Evolutionary conservation across 2,329 filamentous ascomycete species (phyloP), one percentile per base, ranked within the genome.

Genomic region (Colletotrichum australisinense): DNA sequence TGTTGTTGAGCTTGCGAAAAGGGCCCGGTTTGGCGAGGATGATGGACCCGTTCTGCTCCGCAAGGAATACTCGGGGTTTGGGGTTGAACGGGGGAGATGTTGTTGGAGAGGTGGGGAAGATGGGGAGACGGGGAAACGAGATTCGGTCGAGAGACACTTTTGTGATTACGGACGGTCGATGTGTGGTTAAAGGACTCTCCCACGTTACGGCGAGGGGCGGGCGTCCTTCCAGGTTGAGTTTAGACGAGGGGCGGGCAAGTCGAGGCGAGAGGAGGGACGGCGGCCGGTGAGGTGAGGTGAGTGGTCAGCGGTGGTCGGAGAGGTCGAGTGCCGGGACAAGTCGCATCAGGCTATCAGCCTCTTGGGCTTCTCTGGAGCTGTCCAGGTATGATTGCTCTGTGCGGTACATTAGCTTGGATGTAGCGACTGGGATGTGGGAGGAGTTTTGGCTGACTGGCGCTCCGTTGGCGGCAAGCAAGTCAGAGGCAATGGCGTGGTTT

Each of bases 1-100:
- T 58, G 69, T 52, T 58, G 69, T 58, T 46, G 58, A 63, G 35
- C 35, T n/a, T 58, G 65, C 69, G 71, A 66, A 73, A 73, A 73
- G 49, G 24, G 63, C 35, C 55, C 55, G 67, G 71, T 42, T 72
- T 42, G 56, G 62, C 49, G 46, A 73, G 22, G 38, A 56, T 38
- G 46, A 52, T 30, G 42, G 71, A 63, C 56, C 62, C 60, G 67
- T 73, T 52, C 56, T 63, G 65, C 67, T 66, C 71, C 67, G 71
- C 71, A 73, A 71, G 66, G 46, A 35, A 57, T 26, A 65, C 49
- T 73, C 49, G 56, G 67, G 67, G 71, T 63, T 66, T 71, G 62
- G 67, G 67, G 67, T 66, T 28, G 30, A 62, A 32, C 56, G 52
- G 69, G 52, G 69, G 38, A 71, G 60, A 56, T 11, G 24, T 38